These are phyloP conservation scores for Entomortierella parvispora DNA, from an alignment of 192 early-diverging fungal genomes.

Conservation along the genomic window DNA sequence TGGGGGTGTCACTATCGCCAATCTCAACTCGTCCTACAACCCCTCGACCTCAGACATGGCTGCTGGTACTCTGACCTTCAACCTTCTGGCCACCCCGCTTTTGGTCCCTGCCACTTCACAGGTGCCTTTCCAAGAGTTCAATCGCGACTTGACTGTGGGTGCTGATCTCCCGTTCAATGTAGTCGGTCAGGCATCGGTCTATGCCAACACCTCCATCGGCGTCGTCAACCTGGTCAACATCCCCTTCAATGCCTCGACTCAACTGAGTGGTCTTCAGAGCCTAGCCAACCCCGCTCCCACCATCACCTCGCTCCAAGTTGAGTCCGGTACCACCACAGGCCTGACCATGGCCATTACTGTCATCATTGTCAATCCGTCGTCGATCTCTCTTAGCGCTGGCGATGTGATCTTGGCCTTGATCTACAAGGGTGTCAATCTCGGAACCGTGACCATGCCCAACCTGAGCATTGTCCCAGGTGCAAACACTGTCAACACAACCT, in stretches of 20 bases:
- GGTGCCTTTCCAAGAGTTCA: constrained; percentile 49
- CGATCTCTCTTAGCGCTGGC: constrained; percentile 49
- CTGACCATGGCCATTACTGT: constrained; percentile 50
- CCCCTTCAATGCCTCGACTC: constrained; percentile 51
- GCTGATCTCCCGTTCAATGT: constrained; percentile 38
- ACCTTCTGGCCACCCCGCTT: constrained; percentile 29
- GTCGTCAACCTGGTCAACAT: constrained; percentile 45
- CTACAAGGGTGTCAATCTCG: constrained; percentile 41
- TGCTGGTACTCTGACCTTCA: constrained; percentile 43
- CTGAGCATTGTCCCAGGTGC: constrained; percentile 51
- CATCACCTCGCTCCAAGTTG: constrained; percentile 54
- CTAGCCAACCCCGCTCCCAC: constrained; percentile 35
- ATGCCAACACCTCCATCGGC: constrained; percentile 57
- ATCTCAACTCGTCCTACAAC: constrained; percentile 19
- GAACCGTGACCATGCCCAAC: constrained; percentile 49
- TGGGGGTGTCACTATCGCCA: constrained; percentile 31
- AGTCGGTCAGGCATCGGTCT: constrained; percentile 47
- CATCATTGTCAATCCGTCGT: constrained; percentile 56
- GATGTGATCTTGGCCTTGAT: constrained; percentile 54
- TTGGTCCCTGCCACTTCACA: constrained; percentile 36
- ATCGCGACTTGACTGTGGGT: constrained; percentile 42
- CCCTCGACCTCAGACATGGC: constrained; percentile 28
- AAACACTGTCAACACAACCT: constrained; percentile 46
- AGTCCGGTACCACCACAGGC: constrained; percentile 45
- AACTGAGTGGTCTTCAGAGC: constrained; percentile 25